phyloP scores from a whole-genome alignment of 2,329 filamentous ascomycete genomes.

The Phialemonium atrogriseum region DNA sequence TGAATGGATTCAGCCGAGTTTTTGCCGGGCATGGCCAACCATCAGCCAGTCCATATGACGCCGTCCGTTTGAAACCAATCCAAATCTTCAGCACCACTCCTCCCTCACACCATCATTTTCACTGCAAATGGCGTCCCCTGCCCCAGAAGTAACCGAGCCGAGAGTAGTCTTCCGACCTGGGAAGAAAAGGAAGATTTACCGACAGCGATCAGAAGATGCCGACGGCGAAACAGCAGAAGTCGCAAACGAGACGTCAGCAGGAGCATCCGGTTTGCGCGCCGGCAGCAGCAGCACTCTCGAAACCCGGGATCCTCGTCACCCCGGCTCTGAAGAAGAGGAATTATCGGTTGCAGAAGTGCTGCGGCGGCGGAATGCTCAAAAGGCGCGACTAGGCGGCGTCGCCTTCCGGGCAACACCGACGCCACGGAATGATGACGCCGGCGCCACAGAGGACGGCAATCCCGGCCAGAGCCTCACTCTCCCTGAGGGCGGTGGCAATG shows the following conservation, averaged over 20 bases:
- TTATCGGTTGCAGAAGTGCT: conserved; percentile 42
- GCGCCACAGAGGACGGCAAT: conserved; percentile 13
- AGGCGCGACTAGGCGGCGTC: conserved; percentile 44
- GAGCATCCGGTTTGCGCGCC: too few species aligned
- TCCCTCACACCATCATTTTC: too few species aligned
- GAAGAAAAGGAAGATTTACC: conserved; percentile 54
- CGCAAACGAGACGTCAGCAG: conserved; percentile 1
- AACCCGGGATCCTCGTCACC: too few species aligned
- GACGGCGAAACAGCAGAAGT: conserved; percentile 11
- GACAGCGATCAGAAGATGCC: conserved; percentile 35
- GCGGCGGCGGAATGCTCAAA: conserved; percentile 43
- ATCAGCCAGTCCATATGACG: too few species aligned
- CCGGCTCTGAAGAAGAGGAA: conserved; percentile 24
- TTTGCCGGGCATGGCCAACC: too few species aligned
- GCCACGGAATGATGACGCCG: conserved; percentile 13
- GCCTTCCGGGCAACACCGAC: conserved; percentile 37
- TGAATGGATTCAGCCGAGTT: too few species aligned
- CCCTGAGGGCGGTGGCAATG: conserved; percentile 23
- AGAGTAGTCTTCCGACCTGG: conserved; percentile 43
- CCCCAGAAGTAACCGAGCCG: conserved; percentile 10
- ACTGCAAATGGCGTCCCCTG: conserved; percentile 1
- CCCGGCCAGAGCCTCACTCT: conserved; percentile 28
- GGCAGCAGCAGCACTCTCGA: conserved; percentile 8
- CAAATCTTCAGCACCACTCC: too few species aligned
- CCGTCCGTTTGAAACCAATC: too few species aligned